phyloP scores from a whole-genome alignment of 1,284 basidiomycete species.

The Takashimella tepidaria region DNA sequence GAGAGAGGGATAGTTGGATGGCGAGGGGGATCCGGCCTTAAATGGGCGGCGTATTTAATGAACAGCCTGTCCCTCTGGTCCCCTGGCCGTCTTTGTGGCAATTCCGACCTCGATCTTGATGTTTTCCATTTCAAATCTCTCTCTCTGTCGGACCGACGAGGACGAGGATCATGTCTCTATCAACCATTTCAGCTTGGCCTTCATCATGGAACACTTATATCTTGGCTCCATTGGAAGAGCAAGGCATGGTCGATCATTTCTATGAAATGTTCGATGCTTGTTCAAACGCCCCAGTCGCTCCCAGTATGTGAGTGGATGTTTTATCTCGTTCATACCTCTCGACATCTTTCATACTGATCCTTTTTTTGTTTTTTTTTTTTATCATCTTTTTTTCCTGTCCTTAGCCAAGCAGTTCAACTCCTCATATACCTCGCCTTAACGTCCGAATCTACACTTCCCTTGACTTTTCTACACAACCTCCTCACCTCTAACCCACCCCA shows the following conservation, averaged over 20 bases:
- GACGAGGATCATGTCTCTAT: too few relatives aligned
- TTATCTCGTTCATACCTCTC: not conserved
- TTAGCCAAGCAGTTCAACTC: slow-evolving; percentile 26
- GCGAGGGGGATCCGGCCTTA: slow-evolving; percentile 5
- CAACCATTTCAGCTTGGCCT: not conserved
- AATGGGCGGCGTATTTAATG: not conserved
- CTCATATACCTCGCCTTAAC: slow-evolving; percentile 23
- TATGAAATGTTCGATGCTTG: slow-evolving; percentile 6
- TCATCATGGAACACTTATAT: not conserved
- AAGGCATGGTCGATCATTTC: slow-evolving; percentile 1
- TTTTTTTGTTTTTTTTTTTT: slow-evolving; percentile 7
- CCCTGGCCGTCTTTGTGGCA: not conserved
- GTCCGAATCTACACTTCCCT: slow-evolving; percentile 8
- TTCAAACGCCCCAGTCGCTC: slow-evolving; percentile 3
- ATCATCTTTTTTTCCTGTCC: not conserved
- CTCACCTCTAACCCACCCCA: slow-evolving; percentile 13
- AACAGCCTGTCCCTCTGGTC: slow-evolving; percentile 1
- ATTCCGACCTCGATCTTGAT: too few relatives aligned
- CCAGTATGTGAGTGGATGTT: slow-evolving; percentile 7
- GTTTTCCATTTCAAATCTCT: too few relatives aligned
- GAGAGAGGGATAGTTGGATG: not conserved
- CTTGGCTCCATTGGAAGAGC: slow-evolving; percentile 1
- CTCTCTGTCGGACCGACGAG: too few relatives aligned
- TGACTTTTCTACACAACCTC: slow-evolving; percentile 18
- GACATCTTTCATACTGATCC: slow-evolving; percentile 3